Percentiles rank a stretch among this genome's conserved stretches.
Conservation (phyloP, 768 basidiomycete species). For the Pleurotus pulmonarius region DNA sequence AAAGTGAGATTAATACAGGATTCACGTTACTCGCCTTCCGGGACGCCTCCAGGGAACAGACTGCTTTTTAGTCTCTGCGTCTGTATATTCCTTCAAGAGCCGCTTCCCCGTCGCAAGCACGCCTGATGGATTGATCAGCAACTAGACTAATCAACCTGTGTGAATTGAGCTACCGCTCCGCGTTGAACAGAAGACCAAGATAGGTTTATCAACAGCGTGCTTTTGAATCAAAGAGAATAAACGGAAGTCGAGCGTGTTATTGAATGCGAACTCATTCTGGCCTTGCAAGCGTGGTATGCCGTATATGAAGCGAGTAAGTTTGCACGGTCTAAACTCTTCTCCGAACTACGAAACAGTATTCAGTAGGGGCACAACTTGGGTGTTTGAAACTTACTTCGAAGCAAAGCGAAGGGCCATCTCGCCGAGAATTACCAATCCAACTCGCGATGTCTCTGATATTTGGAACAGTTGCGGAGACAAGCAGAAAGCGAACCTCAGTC, state of each 20-base stretch:
- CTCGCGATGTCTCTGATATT: constrained; percentile 86
- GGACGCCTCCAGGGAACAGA: constrained; percentile 69
- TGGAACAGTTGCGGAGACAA: constrained; percentile 92
- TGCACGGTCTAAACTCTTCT: constrained; percentile 88
- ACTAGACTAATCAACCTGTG: no score
- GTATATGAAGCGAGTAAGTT: constrained; percentile 68
- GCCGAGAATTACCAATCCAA: constrained; percentile 66
- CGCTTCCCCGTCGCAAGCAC: constrained; percentile 70
- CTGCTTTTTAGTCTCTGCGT: constrained; percentile 43
- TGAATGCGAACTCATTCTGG: constrained; percentile 80
- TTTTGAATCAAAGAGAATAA: constrained; percentile 70
- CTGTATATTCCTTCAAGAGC: constrained; percentile 67
- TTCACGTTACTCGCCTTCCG: constrained; percentile 33
- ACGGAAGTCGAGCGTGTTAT: constrained; percentile 64
- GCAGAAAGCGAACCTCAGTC: constrained; percentile 70
- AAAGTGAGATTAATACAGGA: neutral
- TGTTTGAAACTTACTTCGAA: constrained; percentile 50
- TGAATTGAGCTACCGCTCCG: constrained; percentile 57
- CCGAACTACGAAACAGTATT: constrained; percentile 61
- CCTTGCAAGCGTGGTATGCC: constrained; percentile 58
- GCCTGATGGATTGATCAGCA: constrained; percentile 27
- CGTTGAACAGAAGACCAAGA: constrained; percentile 85
- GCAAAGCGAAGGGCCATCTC: constrained; percentile 48
- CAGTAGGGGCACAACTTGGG: neutral
- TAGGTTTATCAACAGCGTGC: constrained; percentile 77